Base-by-base conservation (phyloP, 805 yeast genomes). In the Wickerhamiella lipophila region DNA sequence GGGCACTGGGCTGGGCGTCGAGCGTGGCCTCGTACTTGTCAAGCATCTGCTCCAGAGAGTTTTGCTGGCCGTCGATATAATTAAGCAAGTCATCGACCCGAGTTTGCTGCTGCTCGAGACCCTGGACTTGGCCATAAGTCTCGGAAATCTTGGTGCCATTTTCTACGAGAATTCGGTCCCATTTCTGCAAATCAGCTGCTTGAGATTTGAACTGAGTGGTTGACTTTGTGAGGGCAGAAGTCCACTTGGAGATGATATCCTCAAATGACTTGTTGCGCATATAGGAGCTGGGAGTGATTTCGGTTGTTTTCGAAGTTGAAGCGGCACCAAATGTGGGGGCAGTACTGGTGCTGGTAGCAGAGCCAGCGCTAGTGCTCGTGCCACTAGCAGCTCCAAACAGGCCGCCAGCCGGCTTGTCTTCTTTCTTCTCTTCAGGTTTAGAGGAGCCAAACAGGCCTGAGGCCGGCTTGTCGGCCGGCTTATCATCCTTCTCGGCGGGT, bases 241-340 rank as follows among this genome's bases (percentile, higher is more conserved):
- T 83, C 98, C 98, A 92, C 64, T 83, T 87, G 12, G 87, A 76
- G 39, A 92, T 83, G 55, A 92, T 73, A 62, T 92, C 97, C 59
- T 92, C 97, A 60, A 92, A 69, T 1, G 96, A 86, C 63, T 86
- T 86, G 66, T 92, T 92, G 58, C 84, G 87, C 32, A 92, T 73
- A 3, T 94, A 64, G 18, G 62, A 60, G 13, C 68, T 61, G 3
- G 68, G 62, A 3, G 59, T 77, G 3, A 86, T 82, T 50, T 78
- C 73, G 3, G 86, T 53, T 11, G 43, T 53, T 30, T 52, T 50
- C n/a, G 46, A 50, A 34, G 57, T 46, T 4, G 53, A 45, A 0
- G 57, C 47, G n/a, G 50, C 35, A 16, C 46, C 46, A 19, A 47
- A 42, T 19, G 39, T 27, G 12, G 43, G n/a, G 8, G 25, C 19